These are phyloP conservation scores for Noccaea bulbosa DNA, from an alignment of 345 rosid genomes.

Conservation along the genomic window DNA sequence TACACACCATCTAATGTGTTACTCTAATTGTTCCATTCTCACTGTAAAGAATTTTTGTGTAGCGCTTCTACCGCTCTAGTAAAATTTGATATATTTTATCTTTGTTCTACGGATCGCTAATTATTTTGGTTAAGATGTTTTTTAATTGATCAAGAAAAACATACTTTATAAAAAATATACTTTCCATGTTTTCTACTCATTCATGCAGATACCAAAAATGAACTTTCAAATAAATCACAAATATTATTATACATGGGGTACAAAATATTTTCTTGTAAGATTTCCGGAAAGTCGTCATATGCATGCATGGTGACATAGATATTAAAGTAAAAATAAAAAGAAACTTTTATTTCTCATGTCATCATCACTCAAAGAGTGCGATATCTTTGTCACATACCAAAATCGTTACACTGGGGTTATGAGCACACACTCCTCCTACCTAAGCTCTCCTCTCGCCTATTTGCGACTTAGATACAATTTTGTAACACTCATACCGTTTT, in stretches of 20 bases:
- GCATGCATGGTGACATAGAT: slow-evolving; percentile 2
- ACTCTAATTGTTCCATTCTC: slow-evolving; percentile 23
- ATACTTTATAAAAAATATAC: no score
- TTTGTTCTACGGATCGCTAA: neutral
- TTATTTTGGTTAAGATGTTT: neutral
- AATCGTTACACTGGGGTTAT: neutral
- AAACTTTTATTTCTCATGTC: neutral
- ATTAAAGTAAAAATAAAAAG: neutral
- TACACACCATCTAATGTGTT: slow-evolving; percentile 12
- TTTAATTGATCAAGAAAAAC: no score
- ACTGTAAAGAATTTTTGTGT: neutral
- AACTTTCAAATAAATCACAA: neutral
- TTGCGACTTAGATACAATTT: neutral
- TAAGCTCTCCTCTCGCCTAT: neutral
- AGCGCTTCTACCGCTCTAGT: neutral
- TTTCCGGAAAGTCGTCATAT: neutral
- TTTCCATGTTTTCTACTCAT: no score
- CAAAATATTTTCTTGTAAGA: neutral
- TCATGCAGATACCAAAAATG: neutral
- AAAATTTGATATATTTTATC: neutral
- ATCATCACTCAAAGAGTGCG: neutral
- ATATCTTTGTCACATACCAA: slow-evolving; percentile 1
- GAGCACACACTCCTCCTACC: slow-evolving; percentile 7
- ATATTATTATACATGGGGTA: neutral
- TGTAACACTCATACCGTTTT: slow-evolving; percentile 6